phyloP scores from a whole-genome alignment of 352 stramenopile species.

The Plasmopara halstedii region DNA sequence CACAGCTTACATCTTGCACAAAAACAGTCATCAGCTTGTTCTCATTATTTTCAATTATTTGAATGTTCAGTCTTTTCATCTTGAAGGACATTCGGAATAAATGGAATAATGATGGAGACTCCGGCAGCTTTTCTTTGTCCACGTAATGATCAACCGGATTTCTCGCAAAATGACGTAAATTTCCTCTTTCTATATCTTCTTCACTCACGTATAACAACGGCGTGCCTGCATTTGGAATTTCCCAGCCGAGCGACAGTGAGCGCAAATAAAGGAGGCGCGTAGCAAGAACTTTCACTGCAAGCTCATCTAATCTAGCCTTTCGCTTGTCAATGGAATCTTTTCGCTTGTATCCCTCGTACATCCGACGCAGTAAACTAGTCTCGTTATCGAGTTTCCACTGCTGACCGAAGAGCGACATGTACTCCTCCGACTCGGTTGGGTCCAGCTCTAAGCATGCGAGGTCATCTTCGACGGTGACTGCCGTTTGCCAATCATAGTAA shows the following conservation, averaged over 20 bases:
- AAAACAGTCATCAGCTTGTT: slow-evolving; percentile 52
- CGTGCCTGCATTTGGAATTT: slow-evolving; percentile 48
- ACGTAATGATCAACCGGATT: slow-evolving; percentile 60
- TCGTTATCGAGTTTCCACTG: slow-evolving; percentile 57
- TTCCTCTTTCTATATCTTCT: slow-evolving; percentile 35
- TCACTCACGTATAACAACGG: slow-evolving; percentile 37
- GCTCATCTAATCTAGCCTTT: slow-evolving; percentile 29
- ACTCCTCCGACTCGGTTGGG: slow-evolving; percentile 39
- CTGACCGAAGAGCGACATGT: slow-evolving; percentile 44
- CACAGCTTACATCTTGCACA: slow-evolving; percentile 33
- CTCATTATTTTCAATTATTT: slow-evolving; percentile 42
- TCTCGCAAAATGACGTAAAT: slow-evolving; percentile 57
- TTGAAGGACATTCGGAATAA: slow-evolving; percentile 43
- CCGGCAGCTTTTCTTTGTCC: slow-evolving; percentile 31
- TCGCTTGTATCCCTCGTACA: slow-evolving; percentile 32
- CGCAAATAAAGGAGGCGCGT: slow-evolving; percentile 55
- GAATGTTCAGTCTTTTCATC: slow-evolving; percentile 41
- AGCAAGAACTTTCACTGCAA: slow-evolving; percentile 56
- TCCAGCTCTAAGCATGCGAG: slow-evolving; percentile 51
- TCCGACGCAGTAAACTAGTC: slow-evolving; percentile 25
- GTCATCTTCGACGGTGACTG: slow-evolving; percentile 50
- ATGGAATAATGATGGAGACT: slow-evolving; percentile 45
- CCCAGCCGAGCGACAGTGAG: slow-evolving; percentile 48
- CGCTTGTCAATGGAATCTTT: slow-evolving; percentile 40
- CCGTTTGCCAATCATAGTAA: slow-evolving; percentile 65